phyloP scores from a whole-genome alignment of 352 stramenopile species.

The Globisporangium sylvaticum region DNA sequence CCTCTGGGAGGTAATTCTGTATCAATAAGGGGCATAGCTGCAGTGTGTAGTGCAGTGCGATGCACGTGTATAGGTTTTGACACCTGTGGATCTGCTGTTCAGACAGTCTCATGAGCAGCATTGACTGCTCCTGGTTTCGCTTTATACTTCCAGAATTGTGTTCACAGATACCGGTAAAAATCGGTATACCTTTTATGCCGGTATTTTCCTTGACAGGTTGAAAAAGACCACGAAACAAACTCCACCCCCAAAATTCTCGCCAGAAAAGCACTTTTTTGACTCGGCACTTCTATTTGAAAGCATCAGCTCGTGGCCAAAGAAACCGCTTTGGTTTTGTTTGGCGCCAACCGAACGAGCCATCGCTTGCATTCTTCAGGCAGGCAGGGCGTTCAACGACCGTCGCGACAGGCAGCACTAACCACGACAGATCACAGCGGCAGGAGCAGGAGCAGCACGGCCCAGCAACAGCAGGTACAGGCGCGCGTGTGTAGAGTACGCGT shows the following conservation, averaged over 20 bases:
- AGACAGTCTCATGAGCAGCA: too few relatives aligned
- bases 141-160: too few relatives aligned
- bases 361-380: neutral
- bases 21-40: too few relatives aligned
- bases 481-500: neutral
- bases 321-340: constrained; percentile 2
- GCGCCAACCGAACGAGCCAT: neutral
- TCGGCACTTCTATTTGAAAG: neutral
- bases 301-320: neutral
- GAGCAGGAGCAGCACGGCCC: neutral
- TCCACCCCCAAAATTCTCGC: neutral
- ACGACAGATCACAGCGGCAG: neutral
- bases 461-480: neutral
- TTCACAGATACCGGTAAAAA: too few relatives aligned
- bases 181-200: too few relatives aligned
- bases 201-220: too few relatives aligned
- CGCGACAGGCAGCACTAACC: neutral
- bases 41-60: too few relatives aligned
- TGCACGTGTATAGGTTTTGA: too few relatives aligned
- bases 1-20: too few relatives aligned
- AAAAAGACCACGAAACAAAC: neutral
- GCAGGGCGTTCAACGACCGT: neutral
- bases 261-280: neutral
- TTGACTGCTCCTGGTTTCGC: too few relatives aligned
- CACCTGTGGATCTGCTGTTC: too few relatives aligned